A percentile compares a stretch with the other conserved stretches of the same genome.
phyloP scores from a whole-genome alignment of 169 alveolate species.

The Plasmodium knowlesi region DNA sequence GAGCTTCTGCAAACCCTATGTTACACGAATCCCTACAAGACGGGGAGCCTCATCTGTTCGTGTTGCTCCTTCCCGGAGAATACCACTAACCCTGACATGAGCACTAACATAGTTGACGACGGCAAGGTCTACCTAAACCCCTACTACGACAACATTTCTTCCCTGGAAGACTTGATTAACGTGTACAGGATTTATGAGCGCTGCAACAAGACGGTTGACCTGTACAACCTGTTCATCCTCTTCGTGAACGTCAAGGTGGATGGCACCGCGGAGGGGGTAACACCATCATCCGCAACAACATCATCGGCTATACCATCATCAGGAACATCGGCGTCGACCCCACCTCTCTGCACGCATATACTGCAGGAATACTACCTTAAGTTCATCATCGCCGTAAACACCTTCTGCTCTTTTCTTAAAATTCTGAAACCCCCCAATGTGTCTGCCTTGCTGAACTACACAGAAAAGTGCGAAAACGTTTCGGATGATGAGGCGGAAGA shows the following conservation, averaged over 20 bases:
- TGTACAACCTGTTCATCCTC: conserved; percentile 27
- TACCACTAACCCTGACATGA: neutral
- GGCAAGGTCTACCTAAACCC: conserved; percentile 53
- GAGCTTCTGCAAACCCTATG: conserved; percentile 44
- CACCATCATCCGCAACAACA: neutral
- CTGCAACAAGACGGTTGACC: conserved; percentile 45
- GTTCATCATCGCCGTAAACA: conserved; percentile 29
- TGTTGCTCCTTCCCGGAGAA: conserved; percentile 37
- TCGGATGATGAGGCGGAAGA: conserved; percentile 7
- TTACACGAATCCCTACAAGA: conserved; percentile 50
- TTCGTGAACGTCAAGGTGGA: conserved; percentile 35
- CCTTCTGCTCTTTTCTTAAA: conserved; percentile 49
- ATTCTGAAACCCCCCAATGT: conserved; percentile 62
- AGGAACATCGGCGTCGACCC: neutral
- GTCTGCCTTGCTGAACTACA: conserved; percentile 50
- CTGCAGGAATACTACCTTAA: conserved; percentile 63
- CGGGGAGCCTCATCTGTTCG: conserved; percentile 59
- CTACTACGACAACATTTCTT: conserved; percentile 36
- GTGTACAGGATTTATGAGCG: conserved; percentile 37
- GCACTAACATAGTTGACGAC: conserved; percentile 13
- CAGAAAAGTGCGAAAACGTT: neutral
- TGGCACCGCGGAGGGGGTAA: neutral
- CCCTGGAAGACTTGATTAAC: conserved; percentile 39
- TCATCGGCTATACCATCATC: neutral
- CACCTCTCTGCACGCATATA: neutral